Percentiles rank a stretch among this genome's conserved stretches.
These are phyloP conservation scores for Aspergillus sergii DNA, from an alignment of 2,329 filamentous ascomycete genomes.

Conservation along the genomic window DNA sequence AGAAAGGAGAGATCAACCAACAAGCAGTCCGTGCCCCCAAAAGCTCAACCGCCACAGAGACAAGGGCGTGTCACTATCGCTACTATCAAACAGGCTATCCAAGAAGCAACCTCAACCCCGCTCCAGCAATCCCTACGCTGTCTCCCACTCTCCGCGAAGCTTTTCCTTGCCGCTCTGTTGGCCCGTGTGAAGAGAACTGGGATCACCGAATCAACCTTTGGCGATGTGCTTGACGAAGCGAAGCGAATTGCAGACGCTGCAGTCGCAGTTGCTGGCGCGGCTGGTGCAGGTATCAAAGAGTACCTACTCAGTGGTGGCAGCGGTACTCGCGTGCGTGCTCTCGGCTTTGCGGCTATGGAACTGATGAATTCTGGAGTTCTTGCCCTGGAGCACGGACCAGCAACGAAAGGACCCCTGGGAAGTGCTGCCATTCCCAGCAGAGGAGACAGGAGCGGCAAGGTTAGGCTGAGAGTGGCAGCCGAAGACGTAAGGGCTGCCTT, in stretches of 20 bases:
- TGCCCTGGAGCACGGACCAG: constrained; percentile 65
- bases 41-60: constrained; percentile 18
- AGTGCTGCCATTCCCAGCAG: constrained; percentile 57
- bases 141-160: constrained; percentile 78
- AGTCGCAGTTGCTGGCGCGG: constrained; percentile 52
- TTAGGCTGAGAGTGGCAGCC: constrained; percentile 82
- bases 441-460: constrained; percentile 83
- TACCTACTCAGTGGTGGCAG: constrained; percentile 56
- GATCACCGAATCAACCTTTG: constrained; percentile 81
- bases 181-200: constrained; percentile 80
- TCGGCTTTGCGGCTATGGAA: constrained; percentile 76
- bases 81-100: constrained; percentile 91
- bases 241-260: constrained; percentile 61
- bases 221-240: constrained; percentile 87
- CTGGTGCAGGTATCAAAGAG: constrained; percentile 60
- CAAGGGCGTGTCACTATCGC: constrained; percentile 76
- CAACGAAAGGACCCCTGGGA: constrained; percentile 30
- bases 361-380: constrained; percentile 86
- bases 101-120: constrained; percentile 90
- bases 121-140: constrained; percentile 85
- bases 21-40: constrained; percentile 10
- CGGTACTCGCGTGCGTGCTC: constrained; percentile 55
- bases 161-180: constrained; percentile 82
- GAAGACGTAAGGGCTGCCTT: constrained; percentile 90
- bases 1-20: constrained; percentile 28